phyloP scores from a whole-genome alignment of 2,329 filamentous ascomycete species.

The Elsinoe australis region DNA sequence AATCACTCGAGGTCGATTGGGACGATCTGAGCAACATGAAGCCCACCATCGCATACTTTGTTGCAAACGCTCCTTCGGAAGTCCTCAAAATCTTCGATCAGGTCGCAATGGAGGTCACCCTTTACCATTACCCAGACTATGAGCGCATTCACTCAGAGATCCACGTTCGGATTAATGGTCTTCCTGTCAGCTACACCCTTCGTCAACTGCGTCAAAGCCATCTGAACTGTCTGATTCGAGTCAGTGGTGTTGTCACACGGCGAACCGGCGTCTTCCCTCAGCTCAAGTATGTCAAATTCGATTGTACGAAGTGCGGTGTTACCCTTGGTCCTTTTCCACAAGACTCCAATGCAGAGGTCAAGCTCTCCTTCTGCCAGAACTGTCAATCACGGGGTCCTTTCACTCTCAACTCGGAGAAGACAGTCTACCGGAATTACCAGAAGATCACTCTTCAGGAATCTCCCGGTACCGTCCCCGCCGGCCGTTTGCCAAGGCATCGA shows the following conservation, averaged over 20 bases:
- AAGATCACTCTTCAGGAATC: constrained; percentile 96
- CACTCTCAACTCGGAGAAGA: constrained; percentile 92
- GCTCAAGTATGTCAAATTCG: constrained; percentile 96
- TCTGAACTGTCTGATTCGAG: constrained; percentile 88
- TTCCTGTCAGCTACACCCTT: constrained; percentile 90
- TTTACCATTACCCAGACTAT: constrained; percentile 95
- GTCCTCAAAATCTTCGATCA: constrained; percentile 94
- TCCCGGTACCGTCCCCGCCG: constrained; percentile 90
- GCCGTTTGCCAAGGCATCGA: constrained; percentile 82
- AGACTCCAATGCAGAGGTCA: constrained; percentile 92
- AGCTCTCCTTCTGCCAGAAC: constrained; percentile 91
- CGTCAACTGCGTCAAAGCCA: constrained; percentile 92
- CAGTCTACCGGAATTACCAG: constrained; percentile 97
- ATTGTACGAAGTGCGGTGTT: constrained; percentile 85
- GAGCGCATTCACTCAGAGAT: constrained; percentile 96
- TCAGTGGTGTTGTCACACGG: constrained; percentile 90
- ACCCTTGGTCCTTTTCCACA: constrained; percentile 95
- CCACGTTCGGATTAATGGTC: constrained; percentile 89
- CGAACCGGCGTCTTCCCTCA: constrained; percentile 94
- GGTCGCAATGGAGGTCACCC: constrained; percentile 90
- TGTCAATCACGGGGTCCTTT: constrained; percentile 95
- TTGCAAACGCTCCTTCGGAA: constrained; percentile 91
- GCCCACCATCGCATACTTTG: constrained; percentile 88
- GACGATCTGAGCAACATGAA: constrained; percentile 85
- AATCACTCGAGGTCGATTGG: constrained; percentile 93